Base-by-base conservation (phyloP, 1,284 basidiomycete species). In the Marasmius oreades region DNA sequence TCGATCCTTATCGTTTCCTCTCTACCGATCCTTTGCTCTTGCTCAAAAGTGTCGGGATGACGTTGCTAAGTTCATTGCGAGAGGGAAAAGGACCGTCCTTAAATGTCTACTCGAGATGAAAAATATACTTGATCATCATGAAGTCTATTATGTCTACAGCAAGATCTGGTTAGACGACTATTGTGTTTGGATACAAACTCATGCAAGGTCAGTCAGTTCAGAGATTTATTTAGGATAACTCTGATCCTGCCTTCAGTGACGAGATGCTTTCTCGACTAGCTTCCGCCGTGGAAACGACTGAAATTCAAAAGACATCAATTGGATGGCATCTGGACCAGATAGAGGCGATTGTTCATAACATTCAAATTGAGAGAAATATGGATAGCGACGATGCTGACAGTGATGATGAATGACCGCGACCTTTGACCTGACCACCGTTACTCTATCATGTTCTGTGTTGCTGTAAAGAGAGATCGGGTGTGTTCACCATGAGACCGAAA, bases 141-240 rank as follows among this genome's bases (percentile, higher is more conserved):
- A 90, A 60, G 85, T 88, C 11, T 92, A 92, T 70, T 91, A 90
- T 67, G 76, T 91, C 23, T 92, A 91, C 69, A 86, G 82, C 69
- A 90, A 90, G 66, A 79, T 92, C 44, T 92, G 90, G 90, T 61
- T 91, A 42, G 86, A 91, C 61, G 90, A 92, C 65, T 85, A 89
- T 64, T 88, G 86, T 63, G 77, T 84, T 16, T 92, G 90, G 90
- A 73, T 80, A 37, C 86, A 88, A 64, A 73, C 78, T 14, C 75
- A 76, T 64, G 81, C 84, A 24, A 81, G 77, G 90, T 85, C 61
- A 62, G 76, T 69, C 7, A 24, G 31, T 16, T 45, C 12, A 58
- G n/a, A 28, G 45, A 44, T 53, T 44, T 20, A 36, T 43, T 33
- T 23, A 26, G 50, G 55, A 16, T 55, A 51, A 53, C 57, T 55